Percentiles rank a stretch among this genome's conserved stretches.
These are phyloP conservation scores for Elsinoe perseae DNA, from an alignment of 2,329 filamentous ascomycete species.

Conservation along the genomic window DNA sequence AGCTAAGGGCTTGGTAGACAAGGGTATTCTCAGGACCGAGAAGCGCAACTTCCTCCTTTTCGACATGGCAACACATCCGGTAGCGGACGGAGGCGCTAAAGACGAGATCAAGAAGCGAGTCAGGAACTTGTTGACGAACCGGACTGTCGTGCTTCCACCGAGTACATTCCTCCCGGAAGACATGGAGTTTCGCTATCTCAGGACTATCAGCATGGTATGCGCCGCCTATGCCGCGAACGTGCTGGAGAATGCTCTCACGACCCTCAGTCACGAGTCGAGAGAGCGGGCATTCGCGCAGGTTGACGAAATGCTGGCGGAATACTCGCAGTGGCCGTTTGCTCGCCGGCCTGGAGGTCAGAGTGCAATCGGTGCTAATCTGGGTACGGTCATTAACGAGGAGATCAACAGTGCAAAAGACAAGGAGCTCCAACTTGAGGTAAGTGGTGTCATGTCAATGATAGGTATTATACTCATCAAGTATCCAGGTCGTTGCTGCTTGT, in stretches of 20 bases:
- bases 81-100: conserved; percentile 92
- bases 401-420: conserved; percentile 80
- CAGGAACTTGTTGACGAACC: conserved; percentile 82
- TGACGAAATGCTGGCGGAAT: conserved; percentile 89
- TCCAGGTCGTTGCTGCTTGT: conserved; percentile 77
- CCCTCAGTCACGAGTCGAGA: conserved; percentile 84
- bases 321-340: conserved; percentile 95
- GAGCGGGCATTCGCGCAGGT: conserved; percentile 95
- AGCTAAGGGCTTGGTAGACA: conserved; percentile 95
- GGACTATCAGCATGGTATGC: conserved; percentile 93
- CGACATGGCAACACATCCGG: conserved; percentile 98
- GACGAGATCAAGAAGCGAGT: conserved; percentile 93
- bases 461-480: conserved; percentile 19
- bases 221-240: conserved; percentile 97
- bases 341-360: conserved; percentile 66
- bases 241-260: conserved; percentile 92
- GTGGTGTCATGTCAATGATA: conserved; percentile 23
- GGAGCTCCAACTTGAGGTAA: conserved; percentile 90
- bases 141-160: conserved; percentile 80
- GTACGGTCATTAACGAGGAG: conserved; percentile 80
- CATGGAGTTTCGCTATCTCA: conserved; percentile 85
- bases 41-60: conserved; percentile 99
- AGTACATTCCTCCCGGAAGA: conserved; percentile 89
- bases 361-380: conserved; percentile 86
- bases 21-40: conserved; percentile 95